A percentile compares a stretch with the other conserved stretches of the same genome.
Conservation (phyloP, 176 grass and related monocot genomes). For the Triticum urartu region DNA sequence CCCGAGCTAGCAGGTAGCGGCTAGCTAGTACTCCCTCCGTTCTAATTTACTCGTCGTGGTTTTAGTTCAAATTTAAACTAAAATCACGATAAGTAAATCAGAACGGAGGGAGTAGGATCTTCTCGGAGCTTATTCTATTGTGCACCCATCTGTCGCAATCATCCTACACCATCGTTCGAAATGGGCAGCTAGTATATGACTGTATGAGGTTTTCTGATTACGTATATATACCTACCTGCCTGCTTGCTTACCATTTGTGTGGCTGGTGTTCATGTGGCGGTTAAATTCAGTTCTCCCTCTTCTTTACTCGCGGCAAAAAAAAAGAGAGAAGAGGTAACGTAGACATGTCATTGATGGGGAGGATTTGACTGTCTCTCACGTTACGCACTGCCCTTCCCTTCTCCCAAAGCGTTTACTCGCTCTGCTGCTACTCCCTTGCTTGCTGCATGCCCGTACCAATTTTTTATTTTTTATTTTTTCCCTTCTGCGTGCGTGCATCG, state of each 20-base stretch:
- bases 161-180: not conserved
- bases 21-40: too few relatives aligned
- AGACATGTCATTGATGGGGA: slow-evolving; percentile 25
- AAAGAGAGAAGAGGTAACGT: not conserved
- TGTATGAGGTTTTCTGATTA: too few relatives aligned
- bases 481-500: not conserved
- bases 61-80: too few relatives aligned
- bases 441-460: not conserved
- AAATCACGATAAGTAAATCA: too few relatives aligned
- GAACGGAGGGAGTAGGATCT: not conserved
- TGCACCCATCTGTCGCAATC: not conserved
- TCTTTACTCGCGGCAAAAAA: not conserved
- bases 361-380: slow-evolving; percentile 31
- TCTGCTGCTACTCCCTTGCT: not conserved
- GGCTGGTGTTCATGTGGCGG: not conserved
- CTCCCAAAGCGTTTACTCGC: slow-evolving; percentile 43
- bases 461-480: not conserved
- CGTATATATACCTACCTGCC: too few relatives aligned
- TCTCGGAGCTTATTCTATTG: not conserved
- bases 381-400: not conserved
- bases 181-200: not conserved
- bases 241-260: too few relatives aligned
- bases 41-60: too few relatives aligned
- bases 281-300: not conserved
- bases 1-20: not conserved